phyloP scores from a whole-genome alignment of 164 flowering plant genomes.

The Tinospora cordifolia region DNA sequence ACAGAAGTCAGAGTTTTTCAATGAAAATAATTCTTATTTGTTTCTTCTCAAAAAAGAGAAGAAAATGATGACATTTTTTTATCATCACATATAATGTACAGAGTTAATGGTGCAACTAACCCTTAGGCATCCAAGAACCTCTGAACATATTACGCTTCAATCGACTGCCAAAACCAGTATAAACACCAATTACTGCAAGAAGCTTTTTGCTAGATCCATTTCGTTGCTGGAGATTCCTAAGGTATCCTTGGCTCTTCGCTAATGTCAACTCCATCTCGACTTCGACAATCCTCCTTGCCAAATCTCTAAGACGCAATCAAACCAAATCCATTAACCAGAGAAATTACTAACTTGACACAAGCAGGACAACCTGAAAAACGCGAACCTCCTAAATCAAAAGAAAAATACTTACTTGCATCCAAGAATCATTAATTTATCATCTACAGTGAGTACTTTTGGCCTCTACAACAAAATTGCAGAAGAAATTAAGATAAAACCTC shows the following conservation, averaged over 20 bases:
- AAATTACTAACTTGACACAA: neutral
- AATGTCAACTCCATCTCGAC: constrained; percentile 91
- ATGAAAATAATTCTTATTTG: neutral
- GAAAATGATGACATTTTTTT: no score
- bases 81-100: constrained; percentile 1
- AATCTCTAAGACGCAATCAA: constrained; percentile 42
- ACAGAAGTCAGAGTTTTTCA: neutral
- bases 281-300: constrained; percentile 78
- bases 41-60: no score
- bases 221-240: constrained; percentile 38
- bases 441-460: constrained; percentile 74
- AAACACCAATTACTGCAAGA: constrained; percentile 96
- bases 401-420: constrained; percentile 75
- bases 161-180: constrained; percentile 90
- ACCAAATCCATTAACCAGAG: neutral
- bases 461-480: constrained; percentile 34
- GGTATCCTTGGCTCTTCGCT: constrained; percentile 89
- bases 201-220: constrained; percentile 42
- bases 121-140: constrained; percentile 93
- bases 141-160: constrained; percentile 68
- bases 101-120: constrained; percentile 28
- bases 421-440: constrained; percentile 68
- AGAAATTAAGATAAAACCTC: constrained; percentile 1
- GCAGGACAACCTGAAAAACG: neutral
- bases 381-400: neutral